phyloP scores from a whole-genome alignment of 805 yeast genomes.

The Limtongia smithiae region DNA sequence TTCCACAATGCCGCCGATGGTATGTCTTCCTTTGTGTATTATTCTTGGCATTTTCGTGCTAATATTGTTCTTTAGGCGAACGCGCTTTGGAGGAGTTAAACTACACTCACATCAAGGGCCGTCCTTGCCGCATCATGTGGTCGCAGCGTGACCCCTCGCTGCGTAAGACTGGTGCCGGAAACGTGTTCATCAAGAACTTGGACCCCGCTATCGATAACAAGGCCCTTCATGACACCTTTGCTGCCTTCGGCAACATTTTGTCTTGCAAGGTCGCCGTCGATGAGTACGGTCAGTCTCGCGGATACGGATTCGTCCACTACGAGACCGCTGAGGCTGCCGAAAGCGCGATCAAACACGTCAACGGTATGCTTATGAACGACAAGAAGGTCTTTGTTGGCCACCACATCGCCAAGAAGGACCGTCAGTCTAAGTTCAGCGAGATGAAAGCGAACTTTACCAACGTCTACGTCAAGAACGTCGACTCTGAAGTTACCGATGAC shows the following conservation, averaged over 20 bases:
- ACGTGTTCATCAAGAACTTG: conserved; percentile 96
- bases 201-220: conserved; percentile 98
- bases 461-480: conserved; percentile 89
- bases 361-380: conserved; percentile 97
- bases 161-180: conserved; percentile 93
- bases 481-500: conserved; percentile 52
- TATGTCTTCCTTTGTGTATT: not conserved
- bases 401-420: conserved; percentile 88
- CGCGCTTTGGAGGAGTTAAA: conserved; percentile 92
- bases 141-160: conserved; percentile 97
- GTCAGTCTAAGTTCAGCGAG: conserved; percentile 88
- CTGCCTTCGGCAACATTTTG: conserved; percentile 92
- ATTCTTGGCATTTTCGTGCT: not conserved
- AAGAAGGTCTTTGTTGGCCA: conserved; percentile 93
- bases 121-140: conserved; percentile 99
- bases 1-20: conserved; percentile 86
- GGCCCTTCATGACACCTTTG: conserved; percentile 96
- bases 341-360: conserved; percentile 93
- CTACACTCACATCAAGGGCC: conserved; percentile 90
- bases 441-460: conserved; percentile 92
- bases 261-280: conserved; percentile 97
- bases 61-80: conserved; percentile 40
- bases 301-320: conserved; percentile 97
- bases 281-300: conserved; percentile 84
- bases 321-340: conserved; percentile 88